Base-by-base conservation (phyloP, 306 rosid species). In the Prunus davidiana region DNA sequence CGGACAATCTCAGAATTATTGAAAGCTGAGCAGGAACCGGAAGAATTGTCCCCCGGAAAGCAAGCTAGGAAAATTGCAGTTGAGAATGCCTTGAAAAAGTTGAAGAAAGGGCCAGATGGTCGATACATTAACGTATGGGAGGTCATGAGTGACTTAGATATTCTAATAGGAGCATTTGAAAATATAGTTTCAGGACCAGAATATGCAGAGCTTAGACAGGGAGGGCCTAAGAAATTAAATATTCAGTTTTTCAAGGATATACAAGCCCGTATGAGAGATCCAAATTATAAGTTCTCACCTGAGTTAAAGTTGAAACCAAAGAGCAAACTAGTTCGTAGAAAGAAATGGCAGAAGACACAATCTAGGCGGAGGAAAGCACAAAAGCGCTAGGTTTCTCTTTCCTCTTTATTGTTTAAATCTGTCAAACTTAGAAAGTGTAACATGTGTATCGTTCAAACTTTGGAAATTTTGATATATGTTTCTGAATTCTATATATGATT, bases 21-120 rank as follows among this genome's bases (percentile, higher is more conserved):
- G 81, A 93, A 93, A 81, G 87, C 85, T 60, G 91, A 90, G 85
- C 73, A 93, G 80, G 96, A 89, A 81, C 93, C 89, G 0, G 96
- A 89, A 73, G 98, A 93, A 85, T 72, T 93, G 83, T 87, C 95
- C 22, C 98, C 96, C 0, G 95, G 95, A 82, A 93, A 91, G 85
- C 89, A 91, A 84, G 95, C 96, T 15, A 77, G 95, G 84, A 93
- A 91, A 80, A 67, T 91, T 34, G 98, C 98, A 1, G 96, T 93
- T 60, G 98, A 85, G 83, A 91, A 91, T 78, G 98, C 96, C 74
- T 78, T 91, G 51, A 86, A 86, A 82, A 93, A 91, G 83, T 71
- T 93, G 82, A 93, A 91, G 86, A 89, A 88, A 80, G 96, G 98
- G 60, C 95, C 98, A 25, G 96, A 93, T 24, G 96, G 98, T 47